A percentile compares a stretch with the other conserved stretches of the same genome.
Conservation (phyloP, 495 filamentous ascomycete genomes). For the Bryoglossum gracile region DNA sequence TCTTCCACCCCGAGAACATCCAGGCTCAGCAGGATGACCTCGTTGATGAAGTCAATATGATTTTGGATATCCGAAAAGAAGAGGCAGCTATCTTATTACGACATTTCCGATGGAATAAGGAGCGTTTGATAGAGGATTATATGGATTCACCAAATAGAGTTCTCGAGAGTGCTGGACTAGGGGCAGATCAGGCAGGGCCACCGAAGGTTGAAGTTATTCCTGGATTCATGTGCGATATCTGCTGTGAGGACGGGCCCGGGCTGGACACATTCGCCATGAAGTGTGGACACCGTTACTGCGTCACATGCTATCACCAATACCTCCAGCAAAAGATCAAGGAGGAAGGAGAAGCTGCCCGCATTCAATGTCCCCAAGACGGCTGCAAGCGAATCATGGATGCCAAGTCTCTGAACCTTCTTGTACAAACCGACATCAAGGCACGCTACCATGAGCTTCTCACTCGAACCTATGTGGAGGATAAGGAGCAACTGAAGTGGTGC, state of each 20-base stretch:
- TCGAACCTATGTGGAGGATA: slow-evolving; percentile 94
- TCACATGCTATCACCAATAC: slow-evolving; percentile 88
- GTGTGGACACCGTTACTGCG: slow-evolving; percentile 92
- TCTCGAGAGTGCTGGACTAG: slow-evolving; percentile 80
- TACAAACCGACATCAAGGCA: slow-evolving; percentile 62
- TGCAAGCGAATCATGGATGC: slow-evolving; percentile 91
- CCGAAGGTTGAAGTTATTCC: slow-evolving; percentile 62
- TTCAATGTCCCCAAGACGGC: slow-evolving; percentile 81
- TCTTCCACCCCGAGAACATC: slow-evolving; percentile 72
- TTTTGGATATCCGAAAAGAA: slow-evolving; percentile 80
- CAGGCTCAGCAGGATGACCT: slow-evolving; percentile 75
- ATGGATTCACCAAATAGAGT: slow-evolving; percentile 76
- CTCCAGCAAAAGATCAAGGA: slow-evolving; percentile 84
- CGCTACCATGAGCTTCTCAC: slow-evolving; percentile 83
- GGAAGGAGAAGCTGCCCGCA: slow-evolving; percentile 90
- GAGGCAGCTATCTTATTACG: slow-evolving; percentile 82
- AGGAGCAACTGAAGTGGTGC: slow-evolving; percentile 91
- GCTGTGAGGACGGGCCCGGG: slow-evolving; percentile 77
- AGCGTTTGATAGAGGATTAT: slow-evolving; percentile 86
- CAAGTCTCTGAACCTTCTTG: slow-evolving; percentile 75
- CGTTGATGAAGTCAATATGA: slow-evolving; percentile 79
- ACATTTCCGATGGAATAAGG: slow-evolving; percentile 89
- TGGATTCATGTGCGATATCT: slow-evolving; percentile 89
- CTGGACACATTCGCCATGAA: slow-evolving; percentile 92
- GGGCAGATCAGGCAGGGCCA: slow-evolving; percentile 50